phyloP scores from a whole-genome alignment of 1,284 basidiomycete species.

The Ceratobasidium sp. region DNA sequence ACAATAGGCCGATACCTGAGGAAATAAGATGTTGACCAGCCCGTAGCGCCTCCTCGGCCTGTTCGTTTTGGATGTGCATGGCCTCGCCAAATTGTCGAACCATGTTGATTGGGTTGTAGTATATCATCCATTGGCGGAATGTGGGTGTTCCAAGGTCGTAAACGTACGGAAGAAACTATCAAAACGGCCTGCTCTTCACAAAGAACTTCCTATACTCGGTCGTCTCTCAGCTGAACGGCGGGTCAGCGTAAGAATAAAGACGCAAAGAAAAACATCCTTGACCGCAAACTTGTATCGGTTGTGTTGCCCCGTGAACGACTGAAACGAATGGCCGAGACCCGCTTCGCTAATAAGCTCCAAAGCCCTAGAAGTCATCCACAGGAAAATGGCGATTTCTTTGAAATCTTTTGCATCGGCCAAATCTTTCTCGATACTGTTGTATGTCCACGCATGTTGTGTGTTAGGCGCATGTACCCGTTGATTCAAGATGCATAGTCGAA shows the following conservation, averaged over 20 bases:
- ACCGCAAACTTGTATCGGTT: slow-evolving; percentile 65
- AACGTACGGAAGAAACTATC: neutral
- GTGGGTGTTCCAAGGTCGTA: slow-evolving; percentile 54
- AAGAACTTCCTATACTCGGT: slow-evolving; percentile 53
- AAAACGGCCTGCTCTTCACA: neutral
- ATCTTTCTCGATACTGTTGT: neutral
- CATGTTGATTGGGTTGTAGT: slow-evolving; percentile 60
- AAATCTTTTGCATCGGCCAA: slow-evolving; percentile 50
- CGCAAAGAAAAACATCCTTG: slow-evolving; percentile 65
- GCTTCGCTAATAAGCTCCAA: slow-evolving; percentile 67
- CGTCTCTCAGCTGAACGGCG: slow-evolving; percentile 59
- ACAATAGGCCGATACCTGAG: slow-evolving; percentile 50
- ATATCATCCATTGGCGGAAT: slow-evolving; percentile 63
- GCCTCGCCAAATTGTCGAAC: slow-evolving; percentile 64
- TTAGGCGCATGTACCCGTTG: slow-evolving; percentile 53
- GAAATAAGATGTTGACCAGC: slow-evolving; percentile 52
- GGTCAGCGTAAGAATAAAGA: slow-evolving; percentile 55
- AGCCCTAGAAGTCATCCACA: slow-evolving; percentile 66
- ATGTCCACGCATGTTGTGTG: slow-evolving; percentile 21
- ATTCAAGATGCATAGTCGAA: slow-evolving; percentile 51
- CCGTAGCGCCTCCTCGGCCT: slow-evolving; percentile 60
- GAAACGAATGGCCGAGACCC: slow-evolving; percentile 67
- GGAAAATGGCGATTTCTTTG: slow-evolving; percentile 63
- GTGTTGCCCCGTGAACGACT: slow-evolving; percentile 62
- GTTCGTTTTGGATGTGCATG: slow-evolving; percentile 65